Conservation (phyloP, 805 yeast genomes). For the Kazachstania taianensis region DNA sequence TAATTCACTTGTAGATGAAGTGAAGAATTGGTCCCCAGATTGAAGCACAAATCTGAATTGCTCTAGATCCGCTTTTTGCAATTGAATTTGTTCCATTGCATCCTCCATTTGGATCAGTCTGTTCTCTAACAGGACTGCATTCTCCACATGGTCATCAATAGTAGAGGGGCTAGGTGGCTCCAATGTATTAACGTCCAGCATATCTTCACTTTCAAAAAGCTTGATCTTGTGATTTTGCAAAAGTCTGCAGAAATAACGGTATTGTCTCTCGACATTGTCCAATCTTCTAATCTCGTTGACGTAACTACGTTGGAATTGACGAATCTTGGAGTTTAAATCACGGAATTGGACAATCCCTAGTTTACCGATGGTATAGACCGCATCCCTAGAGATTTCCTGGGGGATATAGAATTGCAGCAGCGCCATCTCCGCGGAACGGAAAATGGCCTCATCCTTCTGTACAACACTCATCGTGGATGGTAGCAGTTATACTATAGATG, state of each 20-base stretch:
- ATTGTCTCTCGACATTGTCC: conserved; percentile 85
- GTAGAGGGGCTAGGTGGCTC: conserved; percentile 40
- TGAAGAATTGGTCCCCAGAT: conserved; percentile 42
- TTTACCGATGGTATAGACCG: conserved; percentile 79
- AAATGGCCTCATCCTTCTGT: conserved; percentile 28
- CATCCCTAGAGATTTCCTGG: conserved; percentile 78
- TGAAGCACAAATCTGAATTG: conserved; percentile 49
- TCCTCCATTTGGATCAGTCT: conserved; percentile 62
- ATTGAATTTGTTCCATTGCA: conserved; percentile 53
- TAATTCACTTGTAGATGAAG: conserved; percentile 12
- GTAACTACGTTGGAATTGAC: conserved; percentile 81
- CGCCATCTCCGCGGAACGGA: conserved; percentile 94
- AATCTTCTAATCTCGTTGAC: conserved; percentile 77
- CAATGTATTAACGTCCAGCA: conserved; percentile 25
- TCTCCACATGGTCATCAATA: conserved; percentile 60
- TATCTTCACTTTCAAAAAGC: conserved; percentile 25
- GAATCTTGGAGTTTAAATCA: conserved; percentile 72
- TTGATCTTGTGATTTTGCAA: conserved; percentile 41
- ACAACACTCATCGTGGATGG: not conserved
- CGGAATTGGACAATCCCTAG: conserved; percentile 80
- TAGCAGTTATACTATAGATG: not conserved
- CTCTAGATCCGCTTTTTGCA: conserved; percentile 45
- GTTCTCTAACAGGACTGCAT: conserved; percentile 59
- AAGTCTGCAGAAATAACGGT: conserved; percentile 42
- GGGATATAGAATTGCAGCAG: conserved; percentile 86